Base-by-base conservation (phyloP, 2,329 filamentous ascomycete genomes). In the Hirsutella thompsonii region DNA sequence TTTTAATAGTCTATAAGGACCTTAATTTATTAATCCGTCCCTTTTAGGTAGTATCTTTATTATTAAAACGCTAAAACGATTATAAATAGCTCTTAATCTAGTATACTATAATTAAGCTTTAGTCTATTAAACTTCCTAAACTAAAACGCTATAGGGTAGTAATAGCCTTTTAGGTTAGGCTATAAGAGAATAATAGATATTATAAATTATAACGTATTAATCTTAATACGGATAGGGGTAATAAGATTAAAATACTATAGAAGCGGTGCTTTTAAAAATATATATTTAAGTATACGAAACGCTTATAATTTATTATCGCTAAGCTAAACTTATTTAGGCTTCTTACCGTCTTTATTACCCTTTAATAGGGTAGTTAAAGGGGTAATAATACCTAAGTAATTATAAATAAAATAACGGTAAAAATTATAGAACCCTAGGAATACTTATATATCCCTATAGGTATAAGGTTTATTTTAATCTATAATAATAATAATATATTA, bases 371-470 rank as follows among this genome's bases (percentile, higher is more conserved):
- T 34, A 43, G 33, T 28, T 42, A 40, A 36, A 35, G 40, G 43
- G 40, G 35, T 28, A 20, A 39, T 43, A 18, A 37, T 43, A 38
- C 38, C 20, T 20, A 5, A 42, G 42, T 38, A 39, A 43, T 37
- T 39, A 23, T 40, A 34, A 41, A 40, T 37, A 28, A 42, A 43
- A 39, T 39, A 34, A 29, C 41, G 32, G 35, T 26, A 23, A 18
- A 29, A 40, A 39, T 42, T 41, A 38, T 42, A 36, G 36, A 23
- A 23, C 23, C 23, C 23, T 26, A 26, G 23, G 23, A 26, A 26
- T 26, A 29, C 36, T 39, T 40, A 38, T 38, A 40, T 37, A 40
- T 42, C 39, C 36, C 39, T 44, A 38, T 38, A 35, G 23, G 21
- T n/a, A n/a, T n/a, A n/a, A n/a, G 28, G 21, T 14, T 40, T 36